phyloP scores from a whole-genome alignment of 2,329 filamentous ascomycete genomes.

The Hymenoscyphus scutula region DNA sequence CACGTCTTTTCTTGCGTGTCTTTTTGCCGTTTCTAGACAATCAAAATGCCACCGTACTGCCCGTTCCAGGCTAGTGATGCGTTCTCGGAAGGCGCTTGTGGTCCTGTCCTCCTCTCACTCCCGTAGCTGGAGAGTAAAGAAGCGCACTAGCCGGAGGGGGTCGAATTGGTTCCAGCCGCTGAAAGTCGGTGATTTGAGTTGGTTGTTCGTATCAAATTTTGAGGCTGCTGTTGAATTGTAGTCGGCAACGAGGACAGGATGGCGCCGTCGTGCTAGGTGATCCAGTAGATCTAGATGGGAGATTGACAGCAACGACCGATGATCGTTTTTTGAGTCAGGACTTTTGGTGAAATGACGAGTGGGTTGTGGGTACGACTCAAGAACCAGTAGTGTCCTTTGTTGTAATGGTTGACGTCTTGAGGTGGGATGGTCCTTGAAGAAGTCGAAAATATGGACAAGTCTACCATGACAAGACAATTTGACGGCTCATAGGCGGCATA shows the following conservation, averaged over 20 bases:
- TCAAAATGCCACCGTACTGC: neutral
- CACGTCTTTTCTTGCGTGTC: neutral
- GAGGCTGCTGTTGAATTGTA: neutral
- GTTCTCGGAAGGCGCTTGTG: neutral
- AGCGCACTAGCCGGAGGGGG: neutral
- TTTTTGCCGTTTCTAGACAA: conserved; percentile 10
- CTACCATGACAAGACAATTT: neutral
- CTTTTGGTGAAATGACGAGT: conserved; percentile 4
- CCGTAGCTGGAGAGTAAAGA: neutral
- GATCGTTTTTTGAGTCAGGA: conserved; percentile 3
- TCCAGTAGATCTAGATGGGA: neutral
- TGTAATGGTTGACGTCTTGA: neutral
- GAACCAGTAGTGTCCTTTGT: neutral
- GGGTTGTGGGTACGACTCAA: conserved; percentile 3
- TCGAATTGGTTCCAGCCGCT: neutral
- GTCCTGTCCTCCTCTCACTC: neutral
- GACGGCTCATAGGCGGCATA: neutral
- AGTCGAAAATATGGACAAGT: neutral
- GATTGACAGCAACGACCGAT: neutral
- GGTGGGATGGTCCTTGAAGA: conserved; percentile 2
- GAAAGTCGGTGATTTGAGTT: neutral
- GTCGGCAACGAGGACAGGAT: neutral
- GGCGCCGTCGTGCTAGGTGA: neutral
- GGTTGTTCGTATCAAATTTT: neutral
- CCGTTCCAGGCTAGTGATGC: neutral